A percentile compares a stretch with the other conserved stretches of the same genome.
phyloP scores from a whole-genome alignment of 2,329 filamentous ascomycete genomes.

The Phaeosphaeriaceae sp. region DNA sequence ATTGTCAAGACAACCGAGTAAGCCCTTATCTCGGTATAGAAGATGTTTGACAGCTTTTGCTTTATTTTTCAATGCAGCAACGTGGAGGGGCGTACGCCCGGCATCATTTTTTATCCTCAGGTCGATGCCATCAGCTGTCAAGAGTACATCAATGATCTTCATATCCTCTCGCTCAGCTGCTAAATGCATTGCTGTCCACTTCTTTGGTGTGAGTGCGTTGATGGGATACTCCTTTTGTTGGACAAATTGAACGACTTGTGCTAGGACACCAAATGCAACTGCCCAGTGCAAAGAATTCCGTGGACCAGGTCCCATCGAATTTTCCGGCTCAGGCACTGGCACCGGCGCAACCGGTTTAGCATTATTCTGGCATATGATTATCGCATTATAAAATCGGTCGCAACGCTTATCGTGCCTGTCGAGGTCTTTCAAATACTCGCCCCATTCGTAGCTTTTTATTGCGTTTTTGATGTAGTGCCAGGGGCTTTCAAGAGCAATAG shows the following conservation, averaged over 20 bases:
- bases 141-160: conserved; percentile 18
- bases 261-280: conserved; percentile 14
- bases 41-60: conserved; percentile 14
- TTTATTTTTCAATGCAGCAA: conserved; percentile 17
- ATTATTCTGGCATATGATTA: conserved; percentile 8
- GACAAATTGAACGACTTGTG: conserved; percentile 17
- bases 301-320: conserved; percentile 17
- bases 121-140: conserved; percentile 17
- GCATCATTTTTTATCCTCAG: conserved; percentile 21
- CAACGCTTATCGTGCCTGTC: conserved; percentile 10
- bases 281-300: conserved; percentile 28
- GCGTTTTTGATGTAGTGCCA: conserved; percentile 21
- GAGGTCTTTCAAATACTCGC: conserved; percentile 18
- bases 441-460: conserved; percentile 24
- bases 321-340: background rate
- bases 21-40: conserved; percentile 7
- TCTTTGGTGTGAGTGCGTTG: conserved; percentile 22
- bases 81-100: conserved; percentile 20
- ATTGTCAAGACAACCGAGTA: conserved; percentile 13
- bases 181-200: conserved; percentile 25
- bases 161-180: conserved; percentile 20
- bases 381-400: conserved; percentile 9
- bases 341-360: too few relatives aligned
- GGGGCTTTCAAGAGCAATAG: conserved; percentile 14
- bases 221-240: conserved; percentile 25